phyloP scores from a whole-genome alignment of 495 filamentous ascomycete species.

The Chlorociboria aeruginascens region DNA sequence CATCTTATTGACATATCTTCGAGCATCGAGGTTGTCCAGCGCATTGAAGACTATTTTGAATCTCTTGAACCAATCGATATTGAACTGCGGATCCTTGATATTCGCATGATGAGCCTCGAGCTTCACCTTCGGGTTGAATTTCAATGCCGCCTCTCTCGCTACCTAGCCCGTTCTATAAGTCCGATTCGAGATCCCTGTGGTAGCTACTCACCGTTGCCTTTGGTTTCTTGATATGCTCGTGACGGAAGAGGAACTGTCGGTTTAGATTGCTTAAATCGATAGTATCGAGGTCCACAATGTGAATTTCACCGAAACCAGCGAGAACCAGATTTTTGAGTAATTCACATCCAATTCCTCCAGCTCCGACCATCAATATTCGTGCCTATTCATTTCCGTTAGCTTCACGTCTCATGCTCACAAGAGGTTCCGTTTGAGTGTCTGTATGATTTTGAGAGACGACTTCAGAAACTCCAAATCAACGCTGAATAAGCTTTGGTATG shows the following conservation, averaged over 20 bases:
- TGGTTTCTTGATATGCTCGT: conserved; percentile 95
- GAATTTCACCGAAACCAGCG: conserved; percentile 86
- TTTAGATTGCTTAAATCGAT: conserved; percentile 98
- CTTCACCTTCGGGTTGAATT: conserved; percentile 82
- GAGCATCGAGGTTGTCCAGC: conserved; percentile 87
- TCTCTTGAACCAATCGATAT: conserved; percentile 73
- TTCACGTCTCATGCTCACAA: not conserved
- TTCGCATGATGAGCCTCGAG: conserved; percentile 89
- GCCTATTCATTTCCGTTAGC: conserved; percentile 41
- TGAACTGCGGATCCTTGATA: conserved; percentile 89
- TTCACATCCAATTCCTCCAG: conserved; percentile 95
- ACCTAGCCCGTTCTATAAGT: conserved; percentile 43
- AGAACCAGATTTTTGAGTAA: conserved; percentile 93
- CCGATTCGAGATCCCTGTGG: not conserved
- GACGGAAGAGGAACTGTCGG: conserved; percentile 92
- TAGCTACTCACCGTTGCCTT: conserved; percentile 69
- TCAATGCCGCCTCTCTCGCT: conserved; percentile 82
- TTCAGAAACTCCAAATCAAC: not conserved
- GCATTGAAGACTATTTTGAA: conserved; percentile 94
- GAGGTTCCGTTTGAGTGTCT: not conserved
- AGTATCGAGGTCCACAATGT: conserved; percentile 94
- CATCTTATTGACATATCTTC: conserved; percentile 96
- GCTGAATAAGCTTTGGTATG: not conserved
- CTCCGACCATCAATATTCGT: conserved; percentile 86
- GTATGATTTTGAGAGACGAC: not conserved